Base-by-base conservation (phyloP, 2,329 filamentous ascomycete genomes). In the Aspergillus fumigatus region DNA sequence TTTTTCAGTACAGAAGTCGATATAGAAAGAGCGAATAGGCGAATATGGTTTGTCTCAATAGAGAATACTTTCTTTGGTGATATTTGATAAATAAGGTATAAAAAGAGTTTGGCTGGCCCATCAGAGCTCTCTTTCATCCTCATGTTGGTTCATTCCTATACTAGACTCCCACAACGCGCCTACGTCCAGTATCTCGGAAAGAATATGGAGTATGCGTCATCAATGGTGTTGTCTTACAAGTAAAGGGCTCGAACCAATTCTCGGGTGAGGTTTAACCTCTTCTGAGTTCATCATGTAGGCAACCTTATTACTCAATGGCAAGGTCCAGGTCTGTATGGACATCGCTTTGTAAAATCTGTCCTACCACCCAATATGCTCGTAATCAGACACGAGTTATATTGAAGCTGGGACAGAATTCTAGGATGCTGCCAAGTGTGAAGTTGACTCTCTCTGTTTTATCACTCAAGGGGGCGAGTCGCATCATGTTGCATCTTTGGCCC, bases 101-200 rank as follows among this genome's bases (percentile, higher is more conserved):
- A 23, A 11, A 50, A 53, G 50, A 35, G 21, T 43, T 47, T 45
- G 17, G 32, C 29, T 38, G 56, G 58, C 68, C 69, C 65, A 72
- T 75, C 73, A 74, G 73, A 73, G 73, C 73, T 75, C 73, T 75
- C 73, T 75, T 75, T 74, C 67, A 63, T 63, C 66, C 54, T 74
- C 72, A 74, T 62, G 19, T 62, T 62, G 59, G 47, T 51, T 59
- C 55, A 51, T 55, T 19, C 17, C 50, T 52, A 49, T 14, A 47
- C 43, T 47, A n/a, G 23, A 47, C 21, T 19, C 21, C 23, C 43
- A 40, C 43, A 21, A 27, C 51, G 68, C 69, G 65, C 70, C 65
- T 68, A 73, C 70, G 65, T 73, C 64, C 40, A 40, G n/a, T 21
- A 23, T 32, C 27, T 23, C 38, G 49, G 3, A 4, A 9, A 41